Conservation (phyloP, 441 rosid species). For the Cnidoscolus chayamansa region DNA sequence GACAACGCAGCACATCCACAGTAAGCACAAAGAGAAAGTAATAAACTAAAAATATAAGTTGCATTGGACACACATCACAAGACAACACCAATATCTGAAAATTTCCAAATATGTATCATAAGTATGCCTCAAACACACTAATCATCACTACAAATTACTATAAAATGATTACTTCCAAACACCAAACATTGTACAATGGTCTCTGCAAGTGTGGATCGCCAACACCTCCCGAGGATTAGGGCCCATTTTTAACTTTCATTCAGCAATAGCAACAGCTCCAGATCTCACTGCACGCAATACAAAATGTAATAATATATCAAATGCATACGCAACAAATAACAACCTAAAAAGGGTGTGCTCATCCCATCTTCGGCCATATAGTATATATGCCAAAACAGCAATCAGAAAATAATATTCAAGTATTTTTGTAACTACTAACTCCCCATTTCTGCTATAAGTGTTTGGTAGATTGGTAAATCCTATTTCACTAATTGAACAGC, state of each 20-base stretch:
- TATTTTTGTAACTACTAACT: no score
- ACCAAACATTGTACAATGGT: conserved; percentile 16
- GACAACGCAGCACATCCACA: no score
- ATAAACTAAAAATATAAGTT: neutral
- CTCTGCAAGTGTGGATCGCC: neutral
- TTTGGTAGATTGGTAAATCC: neutral
- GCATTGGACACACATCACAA: neutral
- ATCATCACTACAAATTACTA: neutral
- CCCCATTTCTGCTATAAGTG: neutral
- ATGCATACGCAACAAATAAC: neutral
- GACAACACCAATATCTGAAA: conserved; percentile 9
- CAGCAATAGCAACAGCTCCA: neutral
- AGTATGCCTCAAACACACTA: neutral
- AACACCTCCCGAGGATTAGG: neutral
- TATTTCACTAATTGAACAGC: neutral
- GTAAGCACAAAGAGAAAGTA: neutral
- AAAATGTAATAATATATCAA: neutral
- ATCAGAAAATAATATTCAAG: no score
- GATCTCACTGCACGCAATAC: conserved; percentile 23
- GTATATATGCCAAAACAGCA: neutral
- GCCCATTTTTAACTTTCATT: neutral
- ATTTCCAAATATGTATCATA: neutral
- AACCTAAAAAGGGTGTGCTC: neutral
- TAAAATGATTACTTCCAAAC: conserved; percentile 10
- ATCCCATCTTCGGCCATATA: neutral